Conservation (phyloP, 305 asterid genomes). For the Nicotiana rustica region DNA sequence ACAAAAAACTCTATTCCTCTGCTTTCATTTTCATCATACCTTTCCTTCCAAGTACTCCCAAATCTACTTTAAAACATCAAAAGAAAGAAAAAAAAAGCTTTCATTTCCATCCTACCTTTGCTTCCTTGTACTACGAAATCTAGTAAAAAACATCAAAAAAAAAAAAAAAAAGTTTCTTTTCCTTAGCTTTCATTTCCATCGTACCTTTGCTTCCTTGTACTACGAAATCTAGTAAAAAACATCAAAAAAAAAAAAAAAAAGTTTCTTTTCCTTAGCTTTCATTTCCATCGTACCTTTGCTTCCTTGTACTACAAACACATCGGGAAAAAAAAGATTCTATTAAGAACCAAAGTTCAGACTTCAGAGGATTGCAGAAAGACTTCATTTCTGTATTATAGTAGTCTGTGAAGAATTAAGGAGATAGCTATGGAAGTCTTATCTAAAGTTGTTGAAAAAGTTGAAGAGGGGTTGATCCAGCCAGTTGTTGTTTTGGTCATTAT, state of each 20-base stretch:
- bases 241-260: no score
- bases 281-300: not conserved
- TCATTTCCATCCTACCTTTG: not conserved
- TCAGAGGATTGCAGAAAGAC: no score
- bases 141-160: not conserved
- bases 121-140: not conserved
- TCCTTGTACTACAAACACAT: no score
- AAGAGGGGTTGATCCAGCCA: conserved; percentile 25
- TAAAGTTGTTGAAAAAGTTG: not conserved
- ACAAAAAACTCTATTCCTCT: no score
- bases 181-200: not conserved
- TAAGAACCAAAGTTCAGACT: no score
- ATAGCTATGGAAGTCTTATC: conserved; percentile 29
- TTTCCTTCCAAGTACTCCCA: not conserved
- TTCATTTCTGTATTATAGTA: not conserved
- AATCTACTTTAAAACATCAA: not conserved
- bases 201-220: not conserved
- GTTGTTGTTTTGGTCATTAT: not conserved
- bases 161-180: not conserved
- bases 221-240: not conserved
- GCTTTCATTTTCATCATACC: not conserved
- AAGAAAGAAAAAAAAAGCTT: not conserved
- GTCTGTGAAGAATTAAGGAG: conserved; percentile 2
- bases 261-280: not conserved
- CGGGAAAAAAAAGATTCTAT: no score